These are phyloP conservation scores for Bacidia gigantensis DNA, from an alignment of 495 filamentous ascomycete species.

Conservation along the genomic window DNA sequence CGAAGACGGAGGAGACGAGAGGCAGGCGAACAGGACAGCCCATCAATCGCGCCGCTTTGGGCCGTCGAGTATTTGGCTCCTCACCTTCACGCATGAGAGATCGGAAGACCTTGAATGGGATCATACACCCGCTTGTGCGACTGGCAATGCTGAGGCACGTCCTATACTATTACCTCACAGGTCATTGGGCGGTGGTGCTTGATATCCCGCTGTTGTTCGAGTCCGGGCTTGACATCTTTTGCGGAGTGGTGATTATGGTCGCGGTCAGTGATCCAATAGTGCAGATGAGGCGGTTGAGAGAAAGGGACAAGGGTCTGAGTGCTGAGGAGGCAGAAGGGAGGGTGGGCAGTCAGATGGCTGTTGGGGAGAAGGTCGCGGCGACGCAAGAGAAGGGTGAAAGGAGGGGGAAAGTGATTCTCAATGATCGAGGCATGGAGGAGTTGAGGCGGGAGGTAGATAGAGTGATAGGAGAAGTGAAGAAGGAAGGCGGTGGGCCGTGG, in stretches of 20 bases:
- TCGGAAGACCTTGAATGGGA: conserved; percentile 64
- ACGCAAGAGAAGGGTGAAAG: conserved; percentile 30
- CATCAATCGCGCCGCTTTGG: conserved; percentile 78
- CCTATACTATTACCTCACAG: conserved; percentile 48
- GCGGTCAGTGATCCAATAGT: conserved; percentile 57
- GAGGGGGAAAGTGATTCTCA: conserved; percentile 69
- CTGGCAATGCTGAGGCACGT: conserved; percentile 59
- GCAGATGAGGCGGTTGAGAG: conserved; percentile 65
- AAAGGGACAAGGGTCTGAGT: conserved; percentile 56
- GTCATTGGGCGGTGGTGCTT: conserved; percentile 77
- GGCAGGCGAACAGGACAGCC: conserved; percentile 32
- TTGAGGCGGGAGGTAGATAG: conserved; percentile 47
- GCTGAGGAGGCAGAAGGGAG: conserved; percentile 69
- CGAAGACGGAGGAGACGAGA: conserved; percentile 16
- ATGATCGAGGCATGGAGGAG: conserved; percentile 60
- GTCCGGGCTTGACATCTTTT: conserved; percentile 63
- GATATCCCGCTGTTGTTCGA: conserved; percentile 91
- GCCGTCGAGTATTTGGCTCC: conserved; percentile 70
- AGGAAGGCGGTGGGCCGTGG: conserved; percentile 51
- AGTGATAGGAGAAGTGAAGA: conserved; percentile 47
- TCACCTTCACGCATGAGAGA: conserved; percentile 49
- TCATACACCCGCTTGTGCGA: conserved; percentile 79
- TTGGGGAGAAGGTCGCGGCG: conserved; percentile 64
- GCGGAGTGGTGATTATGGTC: conserved; percentile 73
- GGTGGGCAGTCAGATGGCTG: conserved; percentile 71